These are phyloP conservation scores for Begonia masoniana DNA, from an alignment of 306 rosid genomes.

Conservation along the genomic window DNA sequence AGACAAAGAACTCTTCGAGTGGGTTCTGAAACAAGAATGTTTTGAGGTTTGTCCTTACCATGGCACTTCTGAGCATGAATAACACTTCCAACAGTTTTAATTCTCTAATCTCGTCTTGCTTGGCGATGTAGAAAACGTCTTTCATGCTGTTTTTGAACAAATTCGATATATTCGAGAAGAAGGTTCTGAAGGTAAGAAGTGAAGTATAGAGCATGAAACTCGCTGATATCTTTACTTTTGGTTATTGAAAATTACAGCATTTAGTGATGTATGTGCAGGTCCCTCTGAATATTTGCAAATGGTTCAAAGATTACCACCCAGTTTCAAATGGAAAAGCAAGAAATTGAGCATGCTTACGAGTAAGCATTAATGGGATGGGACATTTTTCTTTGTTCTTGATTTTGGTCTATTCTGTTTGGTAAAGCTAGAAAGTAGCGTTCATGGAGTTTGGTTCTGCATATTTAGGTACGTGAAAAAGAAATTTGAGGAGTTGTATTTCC, in stretches of 20 bases:
- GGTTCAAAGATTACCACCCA: conserved; percentile 96
- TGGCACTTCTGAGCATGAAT: no score
- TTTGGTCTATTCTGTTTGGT: no score
- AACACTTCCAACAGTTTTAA: no score
- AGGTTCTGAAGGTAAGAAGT: conserved; percentile 63
- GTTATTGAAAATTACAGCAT: no score
- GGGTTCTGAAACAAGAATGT: conserved; percentile 95
- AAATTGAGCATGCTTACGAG: conserved; percentile 91
- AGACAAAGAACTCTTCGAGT: conserved; percentile 94
- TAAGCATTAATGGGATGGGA: conserved; percentile 21
- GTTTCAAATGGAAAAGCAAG: conserved; percentile 86
- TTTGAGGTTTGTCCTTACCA: conserved; percentile 50
- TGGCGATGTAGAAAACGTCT: conserved; percentile 68
- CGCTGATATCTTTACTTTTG: background rate
- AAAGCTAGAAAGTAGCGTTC: no score
- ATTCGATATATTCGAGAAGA: conserved; percentile 95
- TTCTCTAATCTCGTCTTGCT: no score
- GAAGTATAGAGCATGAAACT: conserved; percentile 2
- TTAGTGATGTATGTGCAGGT: conserved; percentile 31
- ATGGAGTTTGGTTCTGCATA: conserved; percentile 3
- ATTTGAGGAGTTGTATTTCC: conserved; percentile 84
- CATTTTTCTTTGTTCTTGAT: no score
- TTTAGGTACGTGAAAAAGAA: conserved; percentile 95
- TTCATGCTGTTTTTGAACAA: conserved; percentile 96
- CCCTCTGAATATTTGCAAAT: conserved; percentile 75